These are phyloP conservation scores for Calonectria fujianensis DNA, from an alignment of 2,329 filamentous ascomycete genomes.

Conservation along the genomic window DNA sequence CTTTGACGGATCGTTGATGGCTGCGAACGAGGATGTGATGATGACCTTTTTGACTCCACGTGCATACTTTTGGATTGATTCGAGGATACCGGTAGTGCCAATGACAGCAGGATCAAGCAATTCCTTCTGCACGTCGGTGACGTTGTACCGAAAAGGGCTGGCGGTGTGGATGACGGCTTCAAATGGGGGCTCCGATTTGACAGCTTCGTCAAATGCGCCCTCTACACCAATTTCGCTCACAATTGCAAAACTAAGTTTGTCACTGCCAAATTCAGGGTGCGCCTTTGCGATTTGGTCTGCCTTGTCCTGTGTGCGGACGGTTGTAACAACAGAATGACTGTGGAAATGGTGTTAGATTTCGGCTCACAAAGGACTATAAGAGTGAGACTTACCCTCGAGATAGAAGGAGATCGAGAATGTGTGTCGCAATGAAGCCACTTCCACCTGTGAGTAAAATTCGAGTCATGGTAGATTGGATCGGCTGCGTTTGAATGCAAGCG, in stretches of 20 bases:
- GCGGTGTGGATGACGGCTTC: neutral
- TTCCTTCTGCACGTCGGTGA: neutral
- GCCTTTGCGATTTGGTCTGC: neutral
- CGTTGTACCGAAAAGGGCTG: neutral
- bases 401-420: neutral
- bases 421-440: neutral
- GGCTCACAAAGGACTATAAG: neutral
- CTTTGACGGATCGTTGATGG: neutral
- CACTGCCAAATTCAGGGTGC: neutral
- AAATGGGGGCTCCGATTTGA: neutral
- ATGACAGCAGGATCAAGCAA: neutral
- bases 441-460: neutral
- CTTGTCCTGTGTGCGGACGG: neutral
- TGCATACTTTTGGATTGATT: neutral
- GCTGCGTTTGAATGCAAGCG: too few relatives aligned
- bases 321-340: constrained; percentile 2
- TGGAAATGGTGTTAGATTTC: neutral
- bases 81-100: neutral
- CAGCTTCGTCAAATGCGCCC: neutral
- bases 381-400: neutral
- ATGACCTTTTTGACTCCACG: neutral
- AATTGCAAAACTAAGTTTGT: neutral
- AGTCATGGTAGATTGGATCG: too few relatives aligned
- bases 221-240: neutral
- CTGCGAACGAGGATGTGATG: neutral